phyloP scores from a whole-genome alignment of 257 asterid genomes.

The Jaltomata sinuosa region DNA sequence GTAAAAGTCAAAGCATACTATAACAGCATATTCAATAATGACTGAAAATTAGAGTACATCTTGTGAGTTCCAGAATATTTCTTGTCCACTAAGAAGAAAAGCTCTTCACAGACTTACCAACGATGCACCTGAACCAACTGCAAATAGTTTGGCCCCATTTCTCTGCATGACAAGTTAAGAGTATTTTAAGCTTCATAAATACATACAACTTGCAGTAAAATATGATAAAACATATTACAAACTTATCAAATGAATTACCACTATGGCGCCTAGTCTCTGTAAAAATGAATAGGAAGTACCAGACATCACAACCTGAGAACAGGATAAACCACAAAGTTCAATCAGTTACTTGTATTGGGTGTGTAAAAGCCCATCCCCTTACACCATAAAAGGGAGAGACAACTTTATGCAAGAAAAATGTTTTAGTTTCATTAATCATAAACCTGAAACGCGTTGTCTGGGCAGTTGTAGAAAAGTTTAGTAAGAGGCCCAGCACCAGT shows the following conservation, averaged over 20 bases:
- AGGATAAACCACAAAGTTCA: background rate
- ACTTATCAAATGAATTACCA: slow-evolving; percentile 30
- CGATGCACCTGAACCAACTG: slow-evolving; percentile 88
- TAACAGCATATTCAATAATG: background rate
- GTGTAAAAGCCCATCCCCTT: background rate
- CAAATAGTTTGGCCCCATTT: slow-evolving; percentile 84
- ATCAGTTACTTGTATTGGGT: background rate
- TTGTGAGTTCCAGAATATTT: background rate
- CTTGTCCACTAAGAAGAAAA: background rate
- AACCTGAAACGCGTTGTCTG: slow-evolving; percentile 98
- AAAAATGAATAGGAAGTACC: slow-evolving; percentile 74
- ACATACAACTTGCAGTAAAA: background rate
- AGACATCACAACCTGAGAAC: slow-evolving; percentile 75
- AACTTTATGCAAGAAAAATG: background rate
- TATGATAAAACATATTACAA: background rate
- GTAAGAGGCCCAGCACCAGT: slow-evolving; percentile 50
- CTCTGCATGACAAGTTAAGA: slow-evolving; percentile 46
- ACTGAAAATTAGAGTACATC: background rate
- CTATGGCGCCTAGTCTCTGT: slow-evolving; percentile 80
- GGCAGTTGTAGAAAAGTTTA: slow-evolving; percentile 81
- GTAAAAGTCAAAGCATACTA: background rate
- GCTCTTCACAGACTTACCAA: slow-evolving; percentile 39
- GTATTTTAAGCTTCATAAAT: slow-evolving; percentile 6
- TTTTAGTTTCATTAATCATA: background rate
- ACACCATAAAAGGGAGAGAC: background rate